Conservation (phyloP, 2,329 filamentous ascomycete genomes). For the Hymenoscyphus albidus region DNA sequence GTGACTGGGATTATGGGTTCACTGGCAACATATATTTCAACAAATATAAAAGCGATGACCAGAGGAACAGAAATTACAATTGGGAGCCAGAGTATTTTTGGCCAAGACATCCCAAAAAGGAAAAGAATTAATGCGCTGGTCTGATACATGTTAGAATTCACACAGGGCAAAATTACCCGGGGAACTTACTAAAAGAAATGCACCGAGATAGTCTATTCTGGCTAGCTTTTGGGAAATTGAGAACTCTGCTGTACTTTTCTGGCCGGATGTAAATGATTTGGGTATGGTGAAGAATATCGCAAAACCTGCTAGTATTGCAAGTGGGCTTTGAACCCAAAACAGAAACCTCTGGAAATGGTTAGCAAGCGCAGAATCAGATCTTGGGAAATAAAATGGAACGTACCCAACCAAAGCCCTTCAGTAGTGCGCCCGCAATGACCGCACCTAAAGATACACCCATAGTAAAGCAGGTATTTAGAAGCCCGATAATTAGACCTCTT, state of each 20-base stretch:
- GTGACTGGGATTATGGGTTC: slow-evolving; percentile 74
- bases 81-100: slow-evolving; percentile 55
- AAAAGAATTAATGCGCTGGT: slow-evolving; percentile 64
- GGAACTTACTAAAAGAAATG: slow-evolving; percentile 55
- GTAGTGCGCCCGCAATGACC: slow-evolving; percentile 63
- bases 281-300: slow-evolving; percentile 66
- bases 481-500: slow-evolving; percentile 69
- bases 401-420: slow-evolving; percentile 67
- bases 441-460: slow-evolving; percentile 68
- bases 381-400: slow-evolving; percentile 29
- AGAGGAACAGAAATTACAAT: slow-evolving; percentile 55
- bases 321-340: slow-evolving; percentile 68
- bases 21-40: slow-evolving; percentile 59
- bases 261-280: slow-evolving; percentile 34
- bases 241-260: slow-evolving; percentile 36
- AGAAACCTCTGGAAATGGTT: slow-evolving; percentile 56
- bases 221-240: slow-evolving; percentile 53
- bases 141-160: slow-evolving; percentile 38
- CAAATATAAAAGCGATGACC: slow-evolving; percentile 52
- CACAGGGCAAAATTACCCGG: background rate
- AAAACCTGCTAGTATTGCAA: slow-evolving; percentile 57
- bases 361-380: background rate
- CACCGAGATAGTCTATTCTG: slow-evolving; percentile 71
- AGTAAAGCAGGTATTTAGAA: slow-evolving; percentile 71
- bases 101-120: slow-evolving; percentile 65